phyloP scores from a whole-genome alignment of 805 yeast species.

The Myxozyma nipponensis region DNA sequence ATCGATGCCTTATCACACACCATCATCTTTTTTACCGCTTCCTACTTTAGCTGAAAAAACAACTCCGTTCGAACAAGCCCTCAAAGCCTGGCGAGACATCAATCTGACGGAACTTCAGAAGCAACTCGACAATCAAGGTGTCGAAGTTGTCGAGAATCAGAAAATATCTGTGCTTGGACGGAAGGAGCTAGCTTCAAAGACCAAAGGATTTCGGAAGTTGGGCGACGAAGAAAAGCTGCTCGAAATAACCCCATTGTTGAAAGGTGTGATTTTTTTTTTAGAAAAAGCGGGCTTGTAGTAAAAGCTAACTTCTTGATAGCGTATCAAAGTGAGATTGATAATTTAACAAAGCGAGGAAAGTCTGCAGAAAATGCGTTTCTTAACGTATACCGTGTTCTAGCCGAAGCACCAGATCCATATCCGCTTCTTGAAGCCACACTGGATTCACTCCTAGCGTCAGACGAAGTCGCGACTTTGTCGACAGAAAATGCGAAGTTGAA shows the following conservation, averaged over 20 bases:
- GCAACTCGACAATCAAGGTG: constrained; percentile 68
- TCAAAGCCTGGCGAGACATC: constrained; percentile 43
- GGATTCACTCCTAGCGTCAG: constrained; percentile 54
- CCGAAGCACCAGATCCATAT: constrained; percentile 91
- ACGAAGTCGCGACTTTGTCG: constrained; percentile 51
- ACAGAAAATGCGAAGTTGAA: constrained; percentile 45
- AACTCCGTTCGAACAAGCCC: constrained; percentile 30
- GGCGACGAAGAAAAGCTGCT: constrained; percentile 61
- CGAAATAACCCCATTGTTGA: constrained; percentile 63
- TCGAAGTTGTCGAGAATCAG: constrained; percentile 68
- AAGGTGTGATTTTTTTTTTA: constrained; percentile 28
- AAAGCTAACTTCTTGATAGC: constrained; percentile 32
- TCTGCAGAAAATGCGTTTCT: constrained; percentile 68
- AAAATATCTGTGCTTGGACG: constrained; percentile 63
- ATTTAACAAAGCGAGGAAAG: constrained; percentile 72
- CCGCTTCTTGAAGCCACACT: constrained; percentile 70
- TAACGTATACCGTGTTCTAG: constrained; percentile 66
- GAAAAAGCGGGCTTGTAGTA: constrained; percentile 31
- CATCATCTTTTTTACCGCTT: background rate
- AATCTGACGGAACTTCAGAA: constrained; percentile 68
- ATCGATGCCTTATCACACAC: background rate
- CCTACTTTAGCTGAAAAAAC: constrained; percentile 15
- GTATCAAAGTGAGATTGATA: constrained; percentile 86
- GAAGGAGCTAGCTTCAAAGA: constrained; percentile 71
- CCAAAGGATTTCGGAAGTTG: constrained; percentile 80